Base-by-base conservation (phyloP, 805 yeast species). In the Sugiyamaella marilandica region DNA sequence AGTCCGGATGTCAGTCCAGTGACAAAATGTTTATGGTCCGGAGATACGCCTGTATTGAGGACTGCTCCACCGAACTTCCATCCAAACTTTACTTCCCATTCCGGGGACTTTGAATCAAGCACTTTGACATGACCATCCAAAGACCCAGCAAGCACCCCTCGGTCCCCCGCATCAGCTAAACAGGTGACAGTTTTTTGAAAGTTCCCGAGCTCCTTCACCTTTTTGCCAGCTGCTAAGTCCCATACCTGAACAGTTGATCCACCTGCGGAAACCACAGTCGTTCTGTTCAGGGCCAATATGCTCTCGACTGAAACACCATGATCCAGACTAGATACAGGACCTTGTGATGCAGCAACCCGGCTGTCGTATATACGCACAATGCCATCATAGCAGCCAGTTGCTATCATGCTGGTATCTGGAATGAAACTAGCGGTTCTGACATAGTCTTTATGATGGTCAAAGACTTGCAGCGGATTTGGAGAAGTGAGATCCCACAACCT, bases 51-150 rank as follows among this genome's bases (percentile, higher is more conserved):
- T 66, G 96, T 83, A 62, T 88, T 77, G 60, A 94, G 74, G 0
- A 94, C 97, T 37, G 96, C 95, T 21, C 92, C 89, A 34, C 97
- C 96, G 65, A 87, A 92, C 70, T 91, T 92, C 97, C 98, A 92
- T 47, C 97, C 97, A 66, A 90, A 92, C 67, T 85, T 87, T 55
- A 92, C 96, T 55, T 85, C 86, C 88, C 92, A 91, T 16, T 52
- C 50, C 26, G 69, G 62, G 11, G 84, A 78, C 26, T 79, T 71
- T 36, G 87, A 80, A 68, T 91, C 97, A 67, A 92, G 88, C 44
- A 91, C 91, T 70, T 94, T 94, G 55, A 94, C 96, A 69, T 94
- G 99, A 18, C 99, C 99, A 70, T 94, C 99, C 53, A 94, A 74
- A 0, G 97, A 90, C 14, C 98, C 97, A 2, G 96, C 97, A 31